phyloP scores from a whole-genome alignment of 169 alveolate species.

The Eimeria falciformis region DNA sequence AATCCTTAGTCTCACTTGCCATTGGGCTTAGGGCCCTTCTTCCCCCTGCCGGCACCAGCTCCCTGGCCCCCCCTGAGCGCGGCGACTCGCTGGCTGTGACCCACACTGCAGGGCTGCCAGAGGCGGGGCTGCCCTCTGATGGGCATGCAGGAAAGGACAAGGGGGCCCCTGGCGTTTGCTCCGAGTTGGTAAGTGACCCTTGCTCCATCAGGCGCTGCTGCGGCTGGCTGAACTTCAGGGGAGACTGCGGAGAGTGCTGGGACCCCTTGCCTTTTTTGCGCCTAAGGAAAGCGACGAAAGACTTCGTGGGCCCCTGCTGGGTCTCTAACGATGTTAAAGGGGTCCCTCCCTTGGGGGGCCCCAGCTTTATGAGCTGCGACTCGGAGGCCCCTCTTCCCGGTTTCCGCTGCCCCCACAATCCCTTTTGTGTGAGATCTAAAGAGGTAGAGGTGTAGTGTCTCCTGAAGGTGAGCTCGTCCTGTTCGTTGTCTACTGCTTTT shows the following conservation, averaged over 20 bases:
- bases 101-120: conserved; percentile 13
- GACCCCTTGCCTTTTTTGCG: background rate
- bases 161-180: background rate
- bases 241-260: conserved; percentile 14
- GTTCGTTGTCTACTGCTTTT: conserved; percentile 18
- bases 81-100: background rate
- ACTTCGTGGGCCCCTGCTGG: conserved; percentile 31
- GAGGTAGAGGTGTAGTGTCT: conserved; percentile 57
- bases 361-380: conserved; percentile 13
- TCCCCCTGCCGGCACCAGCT: background rate
- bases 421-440: conserved; percentile 30
- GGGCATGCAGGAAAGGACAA: background rate
- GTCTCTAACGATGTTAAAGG: background rate
- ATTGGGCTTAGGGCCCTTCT: too few relatives aligned
- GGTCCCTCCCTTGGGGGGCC: background rate
- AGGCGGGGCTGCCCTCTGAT: too few relatives aligned
- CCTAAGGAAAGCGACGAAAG: conserved; percentile 48
- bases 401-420: conserved; percentile 33
- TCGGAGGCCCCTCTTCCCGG: conserved; percentile 59
- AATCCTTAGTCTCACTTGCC: background rate
- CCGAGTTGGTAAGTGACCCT: background rate
- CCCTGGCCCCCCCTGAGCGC: conserved; percentile 19
- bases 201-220: conserved; percentile 13
- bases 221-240: conserved; percentile 27
- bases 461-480: conserved; percentile 7